These are phyloP conservation scores for Hanseniaspora meyeri DNA, from an alignment of 805 yeast genomes.

Conservation along the genomic window DNA sequence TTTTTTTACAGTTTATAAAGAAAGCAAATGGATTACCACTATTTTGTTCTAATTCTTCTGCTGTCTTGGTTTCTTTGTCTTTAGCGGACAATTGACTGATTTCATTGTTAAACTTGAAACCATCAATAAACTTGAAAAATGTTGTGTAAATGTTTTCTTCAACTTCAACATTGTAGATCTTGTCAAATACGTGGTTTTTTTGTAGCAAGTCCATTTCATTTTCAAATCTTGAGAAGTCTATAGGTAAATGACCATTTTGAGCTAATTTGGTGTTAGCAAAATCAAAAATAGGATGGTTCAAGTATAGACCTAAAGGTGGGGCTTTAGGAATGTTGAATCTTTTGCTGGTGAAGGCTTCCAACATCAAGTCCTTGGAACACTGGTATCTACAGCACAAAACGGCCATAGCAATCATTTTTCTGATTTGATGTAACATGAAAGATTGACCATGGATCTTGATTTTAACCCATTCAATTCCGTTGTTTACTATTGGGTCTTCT, in stretches of 20 bases:
- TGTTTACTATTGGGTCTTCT: slow-evolving; percentile 79
- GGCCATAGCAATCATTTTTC: slow-evolving; percentile 97
- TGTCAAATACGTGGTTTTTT: slow-evolving; percentile 77
- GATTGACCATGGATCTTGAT: slow-evolving; percentile 96
- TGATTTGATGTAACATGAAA: slow-evolving; percentile 93
- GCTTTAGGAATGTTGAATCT: slow-evolving; percentile 92
- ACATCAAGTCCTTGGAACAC: slow-evolving; percentile 62
- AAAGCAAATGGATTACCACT: slow-evolving; percentile 17
- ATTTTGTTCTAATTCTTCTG: slow-evolving; percentile 24
- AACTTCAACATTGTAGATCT: slow-evolving; percentile 80
- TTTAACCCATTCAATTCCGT: slow-evolving; percentile 91
- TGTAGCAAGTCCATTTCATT: slow-evolving; percentile 75
- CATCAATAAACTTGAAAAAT: slow-evolving; percentile 81
- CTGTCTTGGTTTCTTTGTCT: slow-evolving; percentile 42
- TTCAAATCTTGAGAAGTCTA: slow-evolving; percentile 55
- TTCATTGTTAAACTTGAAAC: slow-evolving; percentile 34
- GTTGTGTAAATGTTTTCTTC: slow-evolving; percentile 81
- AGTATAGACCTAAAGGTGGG: slow-evolving; percentile 81
- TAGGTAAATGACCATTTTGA: slow-evolving; percentile 63
- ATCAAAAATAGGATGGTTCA: slow-evolving; percentile 87
- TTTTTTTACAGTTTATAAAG: slow-evolving; percentile 11
- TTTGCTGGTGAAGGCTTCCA: slow-evolving; percentile 59
- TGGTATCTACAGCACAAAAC: slow-evolving; percentile 75
- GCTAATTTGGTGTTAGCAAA: slow-evolving; percentile 61
- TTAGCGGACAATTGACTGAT: slow-evolving; percentile 14